Conservation (phyloP, 805 yeast genomes). For the Isabelozyma gotoi region DNA sequence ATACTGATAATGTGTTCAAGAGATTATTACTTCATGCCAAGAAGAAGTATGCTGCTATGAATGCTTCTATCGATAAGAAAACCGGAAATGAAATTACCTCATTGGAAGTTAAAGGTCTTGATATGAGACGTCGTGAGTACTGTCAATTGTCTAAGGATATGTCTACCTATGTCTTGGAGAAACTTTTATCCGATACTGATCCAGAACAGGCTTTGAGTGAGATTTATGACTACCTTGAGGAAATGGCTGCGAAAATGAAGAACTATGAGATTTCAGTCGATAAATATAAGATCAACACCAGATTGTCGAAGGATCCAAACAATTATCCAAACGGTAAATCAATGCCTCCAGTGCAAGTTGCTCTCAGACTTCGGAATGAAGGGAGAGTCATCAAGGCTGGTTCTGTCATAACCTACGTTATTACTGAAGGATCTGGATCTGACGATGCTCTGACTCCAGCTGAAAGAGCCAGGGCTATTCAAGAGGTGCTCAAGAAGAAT, state of each 20-base stretch:
- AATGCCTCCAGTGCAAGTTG: conserved; percentile 91
- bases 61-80: conserved; percentile 47
- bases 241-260: conserved; percentile 55
- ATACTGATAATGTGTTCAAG: conserved; percentile 90
- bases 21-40: conserved; percentile 86
- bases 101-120: conserved; percentile 93
- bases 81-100: conserved; percentile 54
- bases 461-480: conserved; percentile 80
- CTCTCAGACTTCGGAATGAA: conserved; percentile 71
- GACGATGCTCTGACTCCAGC: conserved; percentile 54
- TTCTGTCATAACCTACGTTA: conserved; percentile 83
- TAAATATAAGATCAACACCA: conserved; percentile 79
- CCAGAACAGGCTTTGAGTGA: conserved; percentile 73
- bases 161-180: conserved; percentile 70
- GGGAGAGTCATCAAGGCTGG: conserved; percentile 90
- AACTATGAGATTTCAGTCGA: conserved; percentile 61
- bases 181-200: conserved; percentile 69
- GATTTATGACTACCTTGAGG: conserved; percentile 70
- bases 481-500: conserved; percentile 60
- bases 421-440: conserved; percentile 45
- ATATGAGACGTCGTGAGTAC: conserved; percentile 94
- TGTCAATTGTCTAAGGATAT: conserved; percentile 90
- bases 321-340: conserved; percentile 79
- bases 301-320: conserved; percentile 82
- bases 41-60: conserved; percentile 95